These are phyloP conservation scores for Lactifluus volemus DNA, from an alignment of 768 basidiomycete species.

Conservation along the genomic window DNA sequence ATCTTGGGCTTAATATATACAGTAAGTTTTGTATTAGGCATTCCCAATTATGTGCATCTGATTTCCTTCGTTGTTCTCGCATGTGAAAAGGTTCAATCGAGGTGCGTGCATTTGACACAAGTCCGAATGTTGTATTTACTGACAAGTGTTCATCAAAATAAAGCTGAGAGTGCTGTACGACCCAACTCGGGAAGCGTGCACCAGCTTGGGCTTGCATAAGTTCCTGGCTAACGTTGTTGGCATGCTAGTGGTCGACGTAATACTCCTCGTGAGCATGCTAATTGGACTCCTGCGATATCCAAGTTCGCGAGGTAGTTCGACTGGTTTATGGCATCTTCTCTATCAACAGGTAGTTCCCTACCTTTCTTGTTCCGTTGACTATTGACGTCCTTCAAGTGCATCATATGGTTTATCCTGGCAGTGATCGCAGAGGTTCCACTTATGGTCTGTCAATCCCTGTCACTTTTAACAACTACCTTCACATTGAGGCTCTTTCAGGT, in stretches of 20 bases:
- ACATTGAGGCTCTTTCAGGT: not conserved
- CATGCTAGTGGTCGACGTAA: not conserved
- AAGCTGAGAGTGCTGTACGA: not conserved
- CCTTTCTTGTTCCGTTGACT: not conserved
- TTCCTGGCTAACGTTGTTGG: not conserved
- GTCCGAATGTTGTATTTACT: not conserved
- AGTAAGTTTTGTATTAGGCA: not conserved
- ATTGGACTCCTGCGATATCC: not conserved
- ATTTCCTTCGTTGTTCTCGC: not conserved
- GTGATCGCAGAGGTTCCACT: not conserved
- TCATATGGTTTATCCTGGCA: not conserved
- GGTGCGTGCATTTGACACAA: not conserved
- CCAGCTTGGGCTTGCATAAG: not conserved
- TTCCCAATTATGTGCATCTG: not conserved
- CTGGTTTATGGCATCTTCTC: not conserved
- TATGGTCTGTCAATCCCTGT: not conserved
- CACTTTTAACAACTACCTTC: not conserved
- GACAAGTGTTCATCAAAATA: not conserved
- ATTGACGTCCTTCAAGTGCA: not conserved
- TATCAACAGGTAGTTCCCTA: not conserved
- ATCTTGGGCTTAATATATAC: not conserved
- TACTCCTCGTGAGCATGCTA: not conserved
- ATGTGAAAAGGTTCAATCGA: not conserved
- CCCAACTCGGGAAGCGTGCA: not conserved
- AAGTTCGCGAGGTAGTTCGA: not conserved